Percentiles rank a stretch among this genome's conserved stretches.
These are phyloP conservation scores for Kodamaea leandrae DNA, from an alignment of 805 yeast species.

Conservation along the genomic window DNA sequence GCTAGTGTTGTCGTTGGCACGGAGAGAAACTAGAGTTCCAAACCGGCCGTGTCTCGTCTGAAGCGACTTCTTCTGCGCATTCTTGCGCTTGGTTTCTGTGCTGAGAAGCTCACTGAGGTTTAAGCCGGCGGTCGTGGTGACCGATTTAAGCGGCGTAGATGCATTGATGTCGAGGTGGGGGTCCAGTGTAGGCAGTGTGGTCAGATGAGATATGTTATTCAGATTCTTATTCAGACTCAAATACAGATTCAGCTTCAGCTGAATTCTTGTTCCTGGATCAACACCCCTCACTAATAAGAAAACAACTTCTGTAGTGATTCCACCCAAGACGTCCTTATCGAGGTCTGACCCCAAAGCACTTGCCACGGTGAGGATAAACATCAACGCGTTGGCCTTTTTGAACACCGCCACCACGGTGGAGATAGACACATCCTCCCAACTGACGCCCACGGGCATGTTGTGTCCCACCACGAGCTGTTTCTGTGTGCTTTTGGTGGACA, in stretches of 20 bases:
- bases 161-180: conserved; percentile 3
- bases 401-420: conserved; percentile 57
- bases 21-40: conserved; percentile 79
- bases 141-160: conserved; percentile 15
- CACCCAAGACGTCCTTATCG: conserved; percentile 57
- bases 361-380: conserved; percentile 67
- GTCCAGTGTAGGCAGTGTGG: not conserved
- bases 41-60: conserved; percentile 85
- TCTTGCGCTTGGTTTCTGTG: conserved; percentile 57
- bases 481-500: conserved; percentile 41
- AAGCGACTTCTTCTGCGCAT: conserved; percentile 45
- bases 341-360: conserved; percentile 64
- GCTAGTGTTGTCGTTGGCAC: conserved; percentile 57
- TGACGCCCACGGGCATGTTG: conserved; percentile 56
- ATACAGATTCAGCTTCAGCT: too few relatives aligned
- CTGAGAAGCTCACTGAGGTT: conserved; percentile 52
- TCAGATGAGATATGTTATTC: not conserved
- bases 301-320: conserved; percentile 65
- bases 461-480: conserved; percentile 28
- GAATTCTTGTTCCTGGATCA: not conserved
- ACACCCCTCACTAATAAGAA: conserved; percentile 50
- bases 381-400: conserved; percentile 68
- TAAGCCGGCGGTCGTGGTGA: conserved; percentile 34
- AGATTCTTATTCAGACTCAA: not conserved
- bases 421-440: conserved; percentile 65